Conservation (phyloP, 768 basidiomycete genomes). For the Tephrocybe sp. region DNA sequence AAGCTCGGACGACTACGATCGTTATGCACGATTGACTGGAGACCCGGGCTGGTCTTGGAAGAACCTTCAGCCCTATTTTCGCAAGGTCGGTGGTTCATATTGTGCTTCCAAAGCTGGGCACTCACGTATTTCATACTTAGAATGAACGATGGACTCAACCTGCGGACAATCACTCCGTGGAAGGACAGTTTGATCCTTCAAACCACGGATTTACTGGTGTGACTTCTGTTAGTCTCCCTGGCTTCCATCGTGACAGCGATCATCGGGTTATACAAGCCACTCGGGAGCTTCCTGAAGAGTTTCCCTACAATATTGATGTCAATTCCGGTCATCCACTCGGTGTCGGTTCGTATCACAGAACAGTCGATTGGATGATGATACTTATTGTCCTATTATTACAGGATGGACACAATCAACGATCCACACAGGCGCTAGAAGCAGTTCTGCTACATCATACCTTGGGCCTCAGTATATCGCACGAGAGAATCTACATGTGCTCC, state of each 20-base stretch:
- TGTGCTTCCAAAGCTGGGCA: not conserved
- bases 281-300: not conserved
- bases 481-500: conserved; percentile 24
- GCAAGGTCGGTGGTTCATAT: conserved; percentile 12
- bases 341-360: conserved; percentile 27
- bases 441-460: conserved; percentile 20
- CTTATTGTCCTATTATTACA: conserved; percentile 1
- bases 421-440: conserved; percentile 12
- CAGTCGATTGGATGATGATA: conserved; percentile 4
- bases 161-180: conserved; percentile 26
- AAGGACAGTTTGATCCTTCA: conserved; percentile 25
- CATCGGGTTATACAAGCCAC: too few species aligned
- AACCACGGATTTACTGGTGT: conserved; percentile 30
- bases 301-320: not conserved
- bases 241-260: too few species aligned
- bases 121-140: conserved; percentile 9
- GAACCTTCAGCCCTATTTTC: conserved; percentile 16
- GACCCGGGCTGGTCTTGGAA: conserved; percentile 30
- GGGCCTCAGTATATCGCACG: conserved; percentile 18
- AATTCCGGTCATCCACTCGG: conserved; percentile 28
- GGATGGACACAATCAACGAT: conserved; percentile 15
- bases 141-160: conserved; percentile 26
- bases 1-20: conserved; percentile 23
- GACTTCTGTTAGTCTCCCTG: too few species aligned
- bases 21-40: conserved; percentile 21